These are phyloP conservation scores for Sutorius eximius DNA, from an alignment of 1,284 basidiomycete species.

Conservation along the genomic window DNA sequence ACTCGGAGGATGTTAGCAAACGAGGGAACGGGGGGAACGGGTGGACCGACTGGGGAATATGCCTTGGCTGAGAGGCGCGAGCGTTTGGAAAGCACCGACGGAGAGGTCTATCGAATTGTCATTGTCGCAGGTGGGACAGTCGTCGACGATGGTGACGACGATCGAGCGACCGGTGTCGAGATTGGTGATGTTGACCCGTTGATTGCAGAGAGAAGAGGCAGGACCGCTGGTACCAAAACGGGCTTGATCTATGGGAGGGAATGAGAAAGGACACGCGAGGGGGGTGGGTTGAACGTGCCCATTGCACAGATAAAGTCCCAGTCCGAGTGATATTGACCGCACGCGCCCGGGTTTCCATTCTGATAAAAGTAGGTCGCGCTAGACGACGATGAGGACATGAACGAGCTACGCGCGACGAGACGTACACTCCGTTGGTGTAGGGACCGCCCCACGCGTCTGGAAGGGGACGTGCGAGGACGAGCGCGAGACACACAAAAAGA, in stretches of 20 bases:
- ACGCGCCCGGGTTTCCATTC: constrained; percentile 68
- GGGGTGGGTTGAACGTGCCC: constrained; percentile 38
- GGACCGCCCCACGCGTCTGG: neutral
- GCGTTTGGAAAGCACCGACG: constrained; percentile 63
- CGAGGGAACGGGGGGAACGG: neutral
- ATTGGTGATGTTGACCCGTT: constrained; percentile 66
- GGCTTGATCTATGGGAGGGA: constrained; percentile 38
- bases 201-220: constrained; percentile 62
- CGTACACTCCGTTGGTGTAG: constrained; percentile 49
- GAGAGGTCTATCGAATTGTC: constrained; percentile 80
- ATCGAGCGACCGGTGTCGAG: constrained; percentile 54
- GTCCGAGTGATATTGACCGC: constrained; percentile 69
- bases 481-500: neutral
- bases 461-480: constrained; percentile 12
- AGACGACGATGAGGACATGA: constrained; percentile 7
- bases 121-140: constrained; percentile 79
- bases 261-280: constrained; percentile 7
- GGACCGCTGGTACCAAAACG: constrained; percentile 53
- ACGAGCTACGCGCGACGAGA: constrained; percentile 11
- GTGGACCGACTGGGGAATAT: constrained; percentile 54
- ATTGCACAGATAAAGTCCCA: constrained; percentile 70
- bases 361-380: constrained; percentile 77
- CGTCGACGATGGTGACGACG: constrained; percentile 70
- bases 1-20: constrained; percentile 36
- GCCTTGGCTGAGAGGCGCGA: constrained; percentile 59